Evolutionary conservation across 2,329 filamentous ascomycete species (phyloP).

Genomic region (Pseudogymnoascus sp.): DNA sequence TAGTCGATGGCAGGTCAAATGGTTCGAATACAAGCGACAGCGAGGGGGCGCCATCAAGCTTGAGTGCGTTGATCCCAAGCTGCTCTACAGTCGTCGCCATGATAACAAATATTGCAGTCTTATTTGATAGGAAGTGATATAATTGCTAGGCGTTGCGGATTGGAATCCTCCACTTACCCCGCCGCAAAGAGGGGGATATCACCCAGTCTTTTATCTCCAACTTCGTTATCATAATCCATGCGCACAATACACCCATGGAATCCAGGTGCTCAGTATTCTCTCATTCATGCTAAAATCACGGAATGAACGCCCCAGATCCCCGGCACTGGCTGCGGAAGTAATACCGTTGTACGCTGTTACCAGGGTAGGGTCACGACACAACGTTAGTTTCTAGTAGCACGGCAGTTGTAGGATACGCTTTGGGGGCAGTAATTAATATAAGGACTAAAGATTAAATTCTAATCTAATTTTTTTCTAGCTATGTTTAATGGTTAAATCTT

Average conservation of each 20-base stretch:
- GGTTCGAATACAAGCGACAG: constrained; percentile 28
- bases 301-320: background rate
- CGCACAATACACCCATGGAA: background rate
- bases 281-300: constrained; percentile 11
- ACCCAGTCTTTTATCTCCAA: background rate
- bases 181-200: background rate
- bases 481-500: too few relatives aligned
- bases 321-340: background rate
- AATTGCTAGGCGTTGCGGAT: background rate
- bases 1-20: constrained; percentile 33
- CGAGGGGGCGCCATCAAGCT: constrained; percentile 18
- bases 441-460: background rate
- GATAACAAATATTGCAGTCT: background rate
- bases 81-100: constrained; percentile 9
- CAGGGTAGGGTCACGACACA: background rate
- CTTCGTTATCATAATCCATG: constrained; percentile 3
- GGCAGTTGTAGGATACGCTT: background rate
- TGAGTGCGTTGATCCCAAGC: constrained; percentile 13
- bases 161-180: background rate
- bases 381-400: background rate
- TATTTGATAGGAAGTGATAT: background rate
- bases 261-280: constrained; percentile 2
- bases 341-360: background rate
- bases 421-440: background rate
- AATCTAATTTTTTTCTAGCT: background rate